Evolutionary conservation across 2,329 filamentous ascomycete species (phyloP), one percentile per base, ranked within the genome.

Genomic region (Rhynchosporium secalis): DNA sequence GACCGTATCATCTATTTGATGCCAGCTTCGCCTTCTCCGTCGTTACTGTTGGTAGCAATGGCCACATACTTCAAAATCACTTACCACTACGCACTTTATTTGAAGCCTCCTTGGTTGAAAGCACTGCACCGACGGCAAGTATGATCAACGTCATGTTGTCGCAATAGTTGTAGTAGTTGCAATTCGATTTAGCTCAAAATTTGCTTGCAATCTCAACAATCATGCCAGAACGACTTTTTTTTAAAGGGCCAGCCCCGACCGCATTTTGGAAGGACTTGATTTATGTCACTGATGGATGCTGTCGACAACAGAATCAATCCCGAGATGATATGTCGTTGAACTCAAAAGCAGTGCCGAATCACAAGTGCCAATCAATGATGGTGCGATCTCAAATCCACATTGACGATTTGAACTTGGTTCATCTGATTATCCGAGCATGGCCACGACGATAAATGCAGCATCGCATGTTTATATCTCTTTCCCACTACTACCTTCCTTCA

Each of bases 381-480:
- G 51, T 20, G 48, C 48, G 20, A 51, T 36, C 1, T 2, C 36
- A 38, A 9, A 15, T 40, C 13, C 38, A 5, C 52, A 48, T 28
- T 51, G 47, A 33, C 40, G 40, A 36, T 10, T 10, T 36, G 54
- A 26, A 31, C 38, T 31, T 31, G 3, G 38, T n/a, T 20, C 54
- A 43, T 45, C 28, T 46, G 54, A 33, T 45, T 38, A 45, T 56
- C 54, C 54, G 41, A 46, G 41, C 54, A 56, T 56, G 45, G 38
- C 40, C 54, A 31, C 54, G 29, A 33, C 4, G 7, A 45, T 45
- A 40, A 4, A 31, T 55, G 40, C 9, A 55, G 36, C 36, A n/a
- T 46, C 54, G 54, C 43, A 56, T 20, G 20, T 20, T 20, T 56
- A 40, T 56, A 31, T 56, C 40, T 40, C 54, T 56, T 56, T 29